Evolutionary conservation across 1,139 yeast genomes (phyloP).

Genomic region (Yarrowia galli): DNA sequence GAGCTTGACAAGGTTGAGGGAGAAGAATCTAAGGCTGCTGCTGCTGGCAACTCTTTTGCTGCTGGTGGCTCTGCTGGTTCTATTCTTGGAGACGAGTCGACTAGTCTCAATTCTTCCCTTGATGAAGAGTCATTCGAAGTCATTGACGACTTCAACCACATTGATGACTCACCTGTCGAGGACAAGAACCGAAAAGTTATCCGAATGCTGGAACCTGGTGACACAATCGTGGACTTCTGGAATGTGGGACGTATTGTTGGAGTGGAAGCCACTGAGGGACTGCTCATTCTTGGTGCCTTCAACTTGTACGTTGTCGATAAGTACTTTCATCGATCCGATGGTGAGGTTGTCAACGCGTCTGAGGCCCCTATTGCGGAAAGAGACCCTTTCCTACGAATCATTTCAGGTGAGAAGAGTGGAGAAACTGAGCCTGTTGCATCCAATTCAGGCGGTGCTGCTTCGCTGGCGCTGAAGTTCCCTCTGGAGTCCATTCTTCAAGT

Average conservation of each 20-base stretch:
- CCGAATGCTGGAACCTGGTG: conserved; percentile 73
- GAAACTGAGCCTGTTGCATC: not conserved
- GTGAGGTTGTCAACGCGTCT: conserved; percentile 69
- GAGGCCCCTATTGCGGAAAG: conserved; percentile 68
- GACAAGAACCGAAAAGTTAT: conserved; percentile 78
- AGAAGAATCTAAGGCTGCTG: not conserved
- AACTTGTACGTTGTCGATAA: conserved; percentile 73
- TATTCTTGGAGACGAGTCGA: conserved; percentile 1
- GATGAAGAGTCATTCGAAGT: conserved; percentile 56
- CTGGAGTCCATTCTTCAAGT: conserved; percentile 32
- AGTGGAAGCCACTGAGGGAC: conserved; percentile 72
- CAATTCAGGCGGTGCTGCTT: conserved; percentile 6
- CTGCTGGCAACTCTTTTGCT: not conserved
- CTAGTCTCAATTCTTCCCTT: conserved; percentile 39
- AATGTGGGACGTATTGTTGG: conserved; percentile 79
- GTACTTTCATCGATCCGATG: conserved; percentile 63
- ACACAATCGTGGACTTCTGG: conserved; percentile 71
- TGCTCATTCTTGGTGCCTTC: conserved; percentile 69
- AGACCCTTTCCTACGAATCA: conserved; percentile 70
- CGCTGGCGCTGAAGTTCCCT: conserved; percentile 30
- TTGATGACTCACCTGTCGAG: conserved; percentile 53
- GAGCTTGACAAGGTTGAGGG: conserved; percentile 6
- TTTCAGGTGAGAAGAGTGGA: conserved; percentile 58
- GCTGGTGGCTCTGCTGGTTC: conserved; percentile 1
- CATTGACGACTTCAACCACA: conserved; percentile 55